Base-by-base conservation (phyloP, 179 eudicot species). In the Spergularia azorica region DNA sequence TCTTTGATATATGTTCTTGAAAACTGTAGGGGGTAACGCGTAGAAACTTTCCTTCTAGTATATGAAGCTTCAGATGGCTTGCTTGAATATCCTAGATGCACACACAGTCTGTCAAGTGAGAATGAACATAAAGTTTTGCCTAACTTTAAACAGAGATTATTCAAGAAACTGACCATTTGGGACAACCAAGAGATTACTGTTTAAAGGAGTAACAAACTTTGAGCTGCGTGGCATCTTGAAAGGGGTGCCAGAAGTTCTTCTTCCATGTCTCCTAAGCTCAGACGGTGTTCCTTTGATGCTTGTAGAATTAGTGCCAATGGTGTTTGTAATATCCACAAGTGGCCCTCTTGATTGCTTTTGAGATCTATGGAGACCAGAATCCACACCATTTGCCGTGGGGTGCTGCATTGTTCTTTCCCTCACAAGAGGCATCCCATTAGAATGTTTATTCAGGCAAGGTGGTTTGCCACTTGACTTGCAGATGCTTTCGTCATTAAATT, bases 171-270 rank as follows among this genome's bases (percentile, higher is more conserved):
- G 88, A 91, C 97, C 98, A 79, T 66, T 84, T 61, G 85, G 70
- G 59, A 75, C 83, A 36, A 68, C 57, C 32, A 77, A 67, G 41
- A 67, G 59, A 52, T 79, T 84, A 70, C 55, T 68, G 76, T 81
- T 89, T 63, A 93, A 69, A 57, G 98, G 95, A 77, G 91, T 81
- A 57, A 84, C 73, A 72, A 91, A 91, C 85, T 79, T 88, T 79
- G 95, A 88, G 82, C 46, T 84, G 6, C 97, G 86, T 65, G 98
- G 98, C 87, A 83, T 91, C 84, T 93, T 95, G 81, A 95, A 95
- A 78, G 98, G 88, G 72, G 97, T 88, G 54, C 75, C 76, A 55
- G 86, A 87, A 80, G 72, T 83, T 76, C 76, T 84, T 81, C 78
- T 86, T 63, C 89, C 85, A 43, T 80, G 57, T 81, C 78, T 86